Conservation (phyloP, 495 filamentous ascomycete species). For the Astrocystis sublimbata region DNA sequence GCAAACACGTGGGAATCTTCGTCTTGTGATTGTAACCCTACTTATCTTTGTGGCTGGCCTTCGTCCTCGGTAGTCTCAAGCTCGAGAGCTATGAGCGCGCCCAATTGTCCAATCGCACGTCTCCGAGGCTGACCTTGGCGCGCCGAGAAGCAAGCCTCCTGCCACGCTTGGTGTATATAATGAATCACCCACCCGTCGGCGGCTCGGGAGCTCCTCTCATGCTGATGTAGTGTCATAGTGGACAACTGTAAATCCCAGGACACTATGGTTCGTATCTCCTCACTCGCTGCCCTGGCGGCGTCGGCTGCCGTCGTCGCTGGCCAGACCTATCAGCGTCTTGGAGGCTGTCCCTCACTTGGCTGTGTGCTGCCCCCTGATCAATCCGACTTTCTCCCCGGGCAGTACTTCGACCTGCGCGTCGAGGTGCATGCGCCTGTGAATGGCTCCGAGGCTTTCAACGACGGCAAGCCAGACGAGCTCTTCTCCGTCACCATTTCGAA, state of each 20-base stretch:
- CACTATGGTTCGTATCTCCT: slow-evolving; percentile 2
- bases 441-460: slow-evolving; percentile 65
- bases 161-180: background rate
- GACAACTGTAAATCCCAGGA: background rate
- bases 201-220: background rate
- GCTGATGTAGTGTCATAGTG: background rate
- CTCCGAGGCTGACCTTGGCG: slow-evolving; percentile 9
- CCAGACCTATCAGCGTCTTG: slow-evolving; percentile 70
- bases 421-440: slow-evolving; percentile 77
- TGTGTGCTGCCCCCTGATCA: slow-evolving; percentile 76
- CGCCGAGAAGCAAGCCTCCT: background rate
- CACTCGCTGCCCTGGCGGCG: slow-evolving; percentile 26
- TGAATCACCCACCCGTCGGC: background rate
- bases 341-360: slow-evolving; percentile 69
- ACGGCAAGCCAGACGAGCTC: slow-evolving; percentile 60
- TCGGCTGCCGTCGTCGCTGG: slow-evolving; percentile 42
- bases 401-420: slow-evolving; percentile 74
- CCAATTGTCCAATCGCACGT: background rate
- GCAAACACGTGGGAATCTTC: background rate
- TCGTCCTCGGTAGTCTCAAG: background rate
- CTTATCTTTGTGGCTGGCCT: background rate
- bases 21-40: background rate
- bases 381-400: slow-evolving; percentile 72
- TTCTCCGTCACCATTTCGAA: slow-evolving; percentile 71
- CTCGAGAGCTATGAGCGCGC: background rate